A percentile compares a stretch with the other conserved stretches of the same genome.
phyloP scores from a whole-genome alignment of 164 flowering plant species.

The Piper longum region DNA sequence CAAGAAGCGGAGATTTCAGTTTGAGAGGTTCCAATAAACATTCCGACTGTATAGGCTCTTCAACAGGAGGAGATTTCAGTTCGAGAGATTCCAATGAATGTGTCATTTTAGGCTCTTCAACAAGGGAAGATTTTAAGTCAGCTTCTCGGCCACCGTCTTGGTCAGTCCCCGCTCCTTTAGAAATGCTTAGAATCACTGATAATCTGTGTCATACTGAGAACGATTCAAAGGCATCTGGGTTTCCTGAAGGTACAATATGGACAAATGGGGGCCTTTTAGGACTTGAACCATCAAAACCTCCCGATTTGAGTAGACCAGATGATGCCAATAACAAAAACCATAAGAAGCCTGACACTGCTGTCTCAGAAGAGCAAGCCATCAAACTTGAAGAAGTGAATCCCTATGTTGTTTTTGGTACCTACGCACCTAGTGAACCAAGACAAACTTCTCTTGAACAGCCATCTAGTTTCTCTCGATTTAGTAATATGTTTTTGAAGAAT shows the following conservation, averaged over 20 bases:
- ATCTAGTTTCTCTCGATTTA: constrained; percentile 24
- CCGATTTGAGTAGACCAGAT: constrained; percentile 27
- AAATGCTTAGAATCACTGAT: constrained; percentile 10
- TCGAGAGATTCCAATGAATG: too few species aligned
- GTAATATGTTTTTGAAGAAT: constrained; percentile 24
- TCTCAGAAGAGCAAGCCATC: constrained; percentile 14
- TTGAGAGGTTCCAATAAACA: not conserved
- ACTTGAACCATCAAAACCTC: constrained; percentile 88
- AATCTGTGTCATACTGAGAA: constrained; percentile 15
- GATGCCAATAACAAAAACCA: constrained; percentile 9
- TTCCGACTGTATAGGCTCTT: not conserved
- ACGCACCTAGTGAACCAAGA: constrained; percentile 10
- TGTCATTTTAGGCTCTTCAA: constrained; percentile 2
- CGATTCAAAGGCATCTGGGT: constrained; percentile 19
- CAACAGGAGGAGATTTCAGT: constrained; percentile 2
- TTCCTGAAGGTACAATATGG: constrained; percentile 43
- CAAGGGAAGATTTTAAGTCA: constrained; percentile 14
- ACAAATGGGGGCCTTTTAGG: constrained; percentile 88
- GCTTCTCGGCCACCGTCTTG: constrained; percentile 11
- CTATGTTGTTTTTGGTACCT: constrained; percentile 9
- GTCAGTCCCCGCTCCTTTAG: constrained; percentile 10
- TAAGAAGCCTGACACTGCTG: constrained; percentile 7
- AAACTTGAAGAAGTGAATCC: constrained; percentile 10
- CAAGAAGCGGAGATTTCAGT: too few species aligned
- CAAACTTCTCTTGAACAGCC: constrained; percentile 17